Evolutionary conservation across 371 early-diverging fungal genomes (phyloP), one percentile per base, ranked within the genome.

Genomic region (Syncephalastrum contaminatum): DNA sequence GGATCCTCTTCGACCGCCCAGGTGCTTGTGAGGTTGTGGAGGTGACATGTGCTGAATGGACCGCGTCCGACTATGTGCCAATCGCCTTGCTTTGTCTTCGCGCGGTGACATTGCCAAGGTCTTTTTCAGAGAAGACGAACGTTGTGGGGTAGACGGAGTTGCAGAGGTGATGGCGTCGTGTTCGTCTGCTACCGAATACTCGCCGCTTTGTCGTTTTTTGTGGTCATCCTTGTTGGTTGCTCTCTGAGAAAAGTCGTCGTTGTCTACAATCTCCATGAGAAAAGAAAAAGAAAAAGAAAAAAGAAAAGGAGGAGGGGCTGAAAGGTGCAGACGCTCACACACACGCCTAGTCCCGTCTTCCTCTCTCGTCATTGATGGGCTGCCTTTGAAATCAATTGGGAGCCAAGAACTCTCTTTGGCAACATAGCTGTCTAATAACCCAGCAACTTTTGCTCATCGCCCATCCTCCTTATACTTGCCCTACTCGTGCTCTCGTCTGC

Each of bases 121-220:
- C 48, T 48, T 48, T 13, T 48, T 48, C 22, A 48, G 25, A n/a
- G 48, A 48, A n/a, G 48, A 19, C 25, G 48, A 48, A 5, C 48
- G 48, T 48, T 48, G 48, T n/a, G 48, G 48, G n/a, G 48, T 19
- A 48, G 48, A n/a, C 24, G 48, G 22, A 20, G 48, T 48, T n/a
- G 48, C 48, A n/a, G 48, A 48, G 6, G 48, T 48, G n/a, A 25
- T 48, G 48, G 48, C 48, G 25, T 48, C 25, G 20, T 19, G 24
- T n/a, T 16, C 24, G 5, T 22, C 20, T 21, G 19, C n/a, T 21
- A 21, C 48, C 18, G 20, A 12, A 48, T 20, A 48, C 48, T 48
- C 48, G 18, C 48, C 48, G 24, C 48, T 48, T 6, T 48, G 48
- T 25, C 48, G 48, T 19, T 48, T 48, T 25, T 48, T 48, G 25